Base-by-base conservation (phyloP, 805 yeast species). In the Pichia californica region DNA sequence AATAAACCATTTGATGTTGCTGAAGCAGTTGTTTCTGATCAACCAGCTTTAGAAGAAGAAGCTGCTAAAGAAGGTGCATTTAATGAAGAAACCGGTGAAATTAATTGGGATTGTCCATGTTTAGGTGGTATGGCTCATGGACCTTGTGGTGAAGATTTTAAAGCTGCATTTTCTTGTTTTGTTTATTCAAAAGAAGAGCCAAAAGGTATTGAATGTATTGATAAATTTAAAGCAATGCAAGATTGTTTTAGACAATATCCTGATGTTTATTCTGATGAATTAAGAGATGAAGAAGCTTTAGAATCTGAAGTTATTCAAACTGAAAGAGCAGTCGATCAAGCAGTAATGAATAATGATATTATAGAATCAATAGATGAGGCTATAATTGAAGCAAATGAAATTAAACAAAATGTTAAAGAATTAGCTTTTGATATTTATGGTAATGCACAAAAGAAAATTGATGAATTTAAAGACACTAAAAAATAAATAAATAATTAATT, bases 71-170 rank as follows among this genome's bases (percentile, higher is more conserved):
- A 71, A 48, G 84, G 88, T 31, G 96, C 98, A 4, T 91, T 79
- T 67, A 79, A 91, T 68, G 97, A 97, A 26, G 95, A 86, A 57
- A 93, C 99, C 3, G 99, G 99, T 26, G 98, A 91, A 63, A 93
- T 93, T 67, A 91, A 93, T 77, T 93, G 99, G 99, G 98, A 93
- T 61, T 93, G 99, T 65, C 98, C 99, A n/a, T 91, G 98, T 66
- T 71, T 93, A 39, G 99, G 98, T 28, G 99, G 99, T 33, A 88
- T 93, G 97, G 98, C 99, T 27, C 74, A 89, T 52, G 99, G 99
- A 0, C 98, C 99, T 44, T 93, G 99, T 69, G 99, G 99, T 45
- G 89, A 81, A 56, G 95, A 88, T 67, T 88, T 88, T 72, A 88
- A 86, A 68, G 88, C 77, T 41, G 98, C 99, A 0, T 93, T 93